Conservation (phyloP, 306 rosid species). For the Urtica urens region DNA sequence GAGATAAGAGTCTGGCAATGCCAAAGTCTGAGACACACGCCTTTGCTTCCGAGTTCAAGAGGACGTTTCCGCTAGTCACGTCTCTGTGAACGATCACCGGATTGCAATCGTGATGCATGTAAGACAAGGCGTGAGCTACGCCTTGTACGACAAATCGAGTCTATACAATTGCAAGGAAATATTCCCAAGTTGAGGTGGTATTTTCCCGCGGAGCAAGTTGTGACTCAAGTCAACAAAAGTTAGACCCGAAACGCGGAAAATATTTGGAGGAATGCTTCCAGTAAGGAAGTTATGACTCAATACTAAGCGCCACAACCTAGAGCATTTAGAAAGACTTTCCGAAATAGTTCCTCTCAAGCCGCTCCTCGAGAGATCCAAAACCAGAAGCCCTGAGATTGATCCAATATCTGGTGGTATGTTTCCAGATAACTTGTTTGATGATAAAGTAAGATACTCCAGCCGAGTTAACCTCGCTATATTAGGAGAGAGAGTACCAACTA, state of each 20-base stretch:
- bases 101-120: constrained; percentile 22
- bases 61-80: constrained; percentile 15
- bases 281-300: not conserved
- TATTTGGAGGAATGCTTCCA: not conserved
- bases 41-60: constrained; percentile 13
- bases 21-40: constrained; percentile 22
- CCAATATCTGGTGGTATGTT: not conserved
- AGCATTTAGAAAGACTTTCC: not conserved
- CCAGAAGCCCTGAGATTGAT: not conserved
- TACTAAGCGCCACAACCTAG: not conserved
- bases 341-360: not conserved
- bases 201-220: constrained; percentile 8
- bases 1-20: constrained; percentile 14
- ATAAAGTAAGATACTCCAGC: constrained; percentile 3
- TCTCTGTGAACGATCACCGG: constrained; percentile 18
- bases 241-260: not conserved
- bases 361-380: not conserved
- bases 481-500: not conserved
- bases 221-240: constrained; percentile 6
- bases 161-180: not conserved
- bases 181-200: constrained; percentile 1
- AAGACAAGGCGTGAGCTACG: constrained; percentile 20
- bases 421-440: constrained; percentile 7
- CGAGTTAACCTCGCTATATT: not conserved
- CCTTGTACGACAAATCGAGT: constrained; percentile 7